phyloP scores from a whole-genome alignment of 2,329 filamentous ascomycete genomes.

The Fusarium buharicum region DNA sequence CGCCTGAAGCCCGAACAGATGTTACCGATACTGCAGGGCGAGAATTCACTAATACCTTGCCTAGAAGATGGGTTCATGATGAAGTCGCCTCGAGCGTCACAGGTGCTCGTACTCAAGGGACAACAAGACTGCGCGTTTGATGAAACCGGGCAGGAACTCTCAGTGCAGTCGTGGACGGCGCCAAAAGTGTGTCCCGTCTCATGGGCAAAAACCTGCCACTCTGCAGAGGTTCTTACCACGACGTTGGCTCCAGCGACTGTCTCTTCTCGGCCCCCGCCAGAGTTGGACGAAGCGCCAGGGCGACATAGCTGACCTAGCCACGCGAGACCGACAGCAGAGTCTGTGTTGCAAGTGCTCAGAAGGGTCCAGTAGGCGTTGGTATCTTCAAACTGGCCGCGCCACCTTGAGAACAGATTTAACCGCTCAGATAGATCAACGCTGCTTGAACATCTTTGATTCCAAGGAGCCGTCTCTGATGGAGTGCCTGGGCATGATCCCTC shows the following conservation, averaged over 20 bases:
- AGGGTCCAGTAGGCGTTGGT: constrained; percentile 94
- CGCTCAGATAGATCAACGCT: constrained; percentile 76
- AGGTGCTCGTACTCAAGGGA: constrained; percentile 73
- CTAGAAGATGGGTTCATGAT: constrained; percentile 97
- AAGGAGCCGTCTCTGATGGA: constrained; percentile 73
- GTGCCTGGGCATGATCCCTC: constrained; percentile 78
- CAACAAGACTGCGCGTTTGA: constrained; percentile 73
- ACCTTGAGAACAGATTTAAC: constrained; percentile 86
- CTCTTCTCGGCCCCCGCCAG: constrained; percentile 67
- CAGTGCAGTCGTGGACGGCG: constrained; percentile 91
- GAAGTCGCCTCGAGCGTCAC: constrained; percentile 80
- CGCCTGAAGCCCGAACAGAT: constrained; percentile 88
- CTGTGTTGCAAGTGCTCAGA: constrained; percentile 82
- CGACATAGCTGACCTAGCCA: constrained; percentile 92
- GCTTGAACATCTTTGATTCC: constrained; percentile 81
- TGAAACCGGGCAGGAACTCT: constrained; percentile 73
- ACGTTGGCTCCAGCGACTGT: constrained; percentile 89
- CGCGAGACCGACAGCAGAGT: constrained; percentile 86
- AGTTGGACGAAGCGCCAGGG: constrained; percentile 64
- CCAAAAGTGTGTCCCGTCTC: constrained; percentile 95
- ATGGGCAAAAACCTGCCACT: constrained; percentile 97
- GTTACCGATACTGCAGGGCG: constrained; percentile 89
- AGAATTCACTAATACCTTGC: constrained; percentile 79
- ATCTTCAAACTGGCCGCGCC: constrained; percentile 83
- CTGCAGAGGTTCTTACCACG: constrained; percentile 81